phyloP scores from a whole-genome alignment of 148 eudicot species.

The Simmondsia chinensis region DNA sequence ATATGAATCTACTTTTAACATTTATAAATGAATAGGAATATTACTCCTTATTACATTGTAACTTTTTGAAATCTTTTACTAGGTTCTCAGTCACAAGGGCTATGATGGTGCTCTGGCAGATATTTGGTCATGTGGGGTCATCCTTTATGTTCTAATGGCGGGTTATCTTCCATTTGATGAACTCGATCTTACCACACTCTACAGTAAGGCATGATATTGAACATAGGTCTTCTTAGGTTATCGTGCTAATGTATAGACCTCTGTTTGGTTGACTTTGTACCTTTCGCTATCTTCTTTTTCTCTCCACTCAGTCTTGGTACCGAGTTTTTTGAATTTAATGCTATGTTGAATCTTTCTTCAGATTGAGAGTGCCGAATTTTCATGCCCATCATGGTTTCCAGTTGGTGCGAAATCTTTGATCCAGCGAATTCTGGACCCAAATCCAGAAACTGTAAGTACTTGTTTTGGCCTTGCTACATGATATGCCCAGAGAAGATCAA shows the following conservation, averaged over 20 bases:
- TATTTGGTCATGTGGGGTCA: slow-evolving; percentile 97
- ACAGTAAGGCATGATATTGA: slow-evolving; percentile 65
- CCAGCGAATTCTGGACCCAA: slow-evolving; percentile 75
- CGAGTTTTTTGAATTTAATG: not conserved
- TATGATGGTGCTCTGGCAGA: slow-evolving; percentile 96
- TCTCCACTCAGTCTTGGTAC: not conserved
- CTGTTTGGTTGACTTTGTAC: not conserved
- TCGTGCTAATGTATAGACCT: not conserved
- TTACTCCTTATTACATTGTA: not conserved
- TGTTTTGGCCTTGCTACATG: not conserved
- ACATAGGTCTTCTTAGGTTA: not conserved
- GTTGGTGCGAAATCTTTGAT: slow-evolving; percentile 81
- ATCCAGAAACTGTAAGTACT: slow-evolving; percentile 72
- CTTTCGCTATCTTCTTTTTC: not conserved
- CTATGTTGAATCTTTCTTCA: too few relatives aligned
- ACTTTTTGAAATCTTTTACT: slow-evolving; percentile 8
- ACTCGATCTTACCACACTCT: slow-evolving; percentile 83
- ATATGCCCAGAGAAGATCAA: too few relatives aligned
- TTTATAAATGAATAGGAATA: not conserved
- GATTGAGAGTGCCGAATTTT: slow-evolving; percentile 82
- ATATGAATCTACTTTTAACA: not conserved
- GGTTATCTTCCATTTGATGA: slow-evolving; percentile 99
- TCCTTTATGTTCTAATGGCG: slow-evolving; percentile 85
- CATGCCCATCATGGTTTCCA: slow-evolving; percentile 92
- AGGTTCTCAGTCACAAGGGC: slow-evolving; percentile 98